Evolutionary conservation across 345 rosid genomes (phyloP), one percentile per base, ranked within the genome.

Genomic region (Luvunga scandens): DNA sequence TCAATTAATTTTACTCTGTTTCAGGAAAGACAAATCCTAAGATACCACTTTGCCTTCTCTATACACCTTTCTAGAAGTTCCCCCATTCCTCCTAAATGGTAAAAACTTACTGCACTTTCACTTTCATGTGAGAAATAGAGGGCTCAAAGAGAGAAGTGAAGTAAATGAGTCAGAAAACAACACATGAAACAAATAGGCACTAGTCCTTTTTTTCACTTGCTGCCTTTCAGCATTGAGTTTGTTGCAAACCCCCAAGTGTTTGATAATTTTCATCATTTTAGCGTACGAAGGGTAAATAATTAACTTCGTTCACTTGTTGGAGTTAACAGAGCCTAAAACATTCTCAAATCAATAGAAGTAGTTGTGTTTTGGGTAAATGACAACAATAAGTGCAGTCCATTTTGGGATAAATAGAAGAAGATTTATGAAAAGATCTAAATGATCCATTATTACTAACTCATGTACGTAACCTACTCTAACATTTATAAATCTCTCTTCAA

Each of bases 21-120:
- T 73, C 76, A 86, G 62, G 84, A 85, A 86, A 88, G 88, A 89
- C 91, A 90, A 90, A 90, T 84, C 85, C 90, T 85, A 84, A 94
- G 97, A 94, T 94, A 85, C 97, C 88, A 77, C 75, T 80, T 91
- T 94, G 86, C 97, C 89, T 71, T 84, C 86, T 90, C 81, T 69
- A 82, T 79, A n/a, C 90, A 84, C 88, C 76, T 80, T 87, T 90
- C 86, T 89, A 89, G 92, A 93, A 87, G 83, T 88, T 87, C 86
- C 80, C 87, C 84, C 90, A 76, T 79, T 73, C 78, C 82, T 73
- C 80, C 55, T 6, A 65, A 75, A 79, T 84, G 90, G 89, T 65
- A 89, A 87, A n/a, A 71, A 85, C 79, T 83, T 68, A 48, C 69
- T 82, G 83, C 88, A 80, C 89, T 89, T 90, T 90, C 93, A 85